Conservation (phyloP, 345 rosid species). For the Rhizophora mangle region DNA sequence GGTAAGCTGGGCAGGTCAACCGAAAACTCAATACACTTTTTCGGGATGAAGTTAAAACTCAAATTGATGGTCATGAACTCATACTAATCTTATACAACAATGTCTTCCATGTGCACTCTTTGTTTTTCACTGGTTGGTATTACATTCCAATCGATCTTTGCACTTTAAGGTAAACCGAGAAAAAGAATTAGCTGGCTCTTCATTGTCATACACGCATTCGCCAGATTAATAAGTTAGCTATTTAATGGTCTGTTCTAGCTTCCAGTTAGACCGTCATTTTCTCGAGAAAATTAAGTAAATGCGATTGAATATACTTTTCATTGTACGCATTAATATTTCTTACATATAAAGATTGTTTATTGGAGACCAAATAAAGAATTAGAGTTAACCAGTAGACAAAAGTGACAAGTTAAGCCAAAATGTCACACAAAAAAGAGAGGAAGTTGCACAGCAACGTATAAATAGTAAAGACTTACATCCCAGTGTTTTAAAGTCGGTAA, state of each 20-base stretch:
- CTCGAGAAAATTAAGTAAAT: neutral
- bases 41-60: neutral
- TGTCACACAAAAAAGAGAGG: too few relatives aligned
- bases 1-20: neutral
- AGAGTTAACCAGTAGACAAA: too few relatives aligned
- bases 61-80: neutral
- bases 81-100: neutral
- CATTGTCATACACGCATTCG: neutral
- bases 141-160: conserved; percentile 2
- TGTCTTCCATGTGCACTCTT: neutral
- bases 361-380: too few relatives aligned
- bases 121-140: neutral
- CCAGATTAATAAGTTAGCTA: neutral
- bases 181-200: neutral
- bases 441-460: too few relatives aligned
- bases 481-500: too few relatives aligned
- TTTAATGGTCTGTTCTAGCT: neutral
- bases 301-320: too few relatives aligned
- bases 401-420: too few relatives aligned
- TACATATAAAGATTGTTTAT: too few relatives aligned
- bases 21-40: neutral
- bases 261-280: neutral
- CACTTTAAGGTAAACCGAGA: neutral
- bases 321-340: too few relatives aligned
- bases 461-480: too few relatives aligned